These are phyloP conservation scores for Galeopsis tetrahit DNA, from an alignment of 257 asterid genomes.

Conservation along the genomic window DNA sequence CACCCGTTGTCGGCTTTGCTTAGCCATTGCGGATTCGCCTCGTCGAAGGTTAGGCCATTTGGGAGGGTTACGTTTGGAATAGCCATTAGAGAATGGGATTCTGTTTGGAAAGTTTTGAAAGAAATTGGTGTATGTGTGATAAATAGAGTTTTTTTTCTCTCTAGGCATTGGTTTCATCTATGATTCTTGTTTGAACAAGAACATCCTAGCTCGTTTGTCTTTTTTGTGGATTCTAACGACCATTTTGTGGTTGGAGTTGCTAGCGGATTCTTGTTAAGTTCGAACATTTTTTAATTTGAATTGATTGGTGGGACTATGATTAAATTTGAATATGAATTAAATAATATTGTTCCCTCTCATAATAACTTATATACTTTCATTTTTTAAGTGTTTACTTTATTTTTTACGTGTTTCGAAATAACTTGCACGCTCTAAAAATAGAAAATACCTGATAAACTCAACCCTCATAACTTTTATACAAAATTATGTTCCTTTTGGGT, in stretches of 20 bases:
- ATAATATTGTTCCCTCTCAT: too few relatives aligned
- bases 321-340: too few relatives aligned
- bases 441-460: too few relatives aligned
- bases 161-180: constrained; percentile 40
- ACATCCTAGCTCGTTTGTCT: neutral
- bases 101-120: constrained; percentile 5
- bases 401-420: too few relatives aligned
- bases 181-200: constrained; percentile 33
- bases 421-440: too few relatives aligned
- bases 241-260: neutral
- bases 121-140: constrained; percentile 6
- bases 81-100: neutral
- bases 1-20: constrained; percentile 69
- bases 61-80: constrained; percentile 34
- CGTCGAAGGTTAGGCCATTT: constrained; percentile 31
- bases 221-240: neutral
- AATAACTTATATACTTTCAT: too few relatives aligned
- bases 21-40: constrained; percentile 51
- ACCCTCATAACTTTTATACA: too few relatives aligned
- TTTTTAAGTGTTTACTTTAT: too few relatives aligned
- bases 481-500: too few relatives aligned
- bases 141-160: neutral
- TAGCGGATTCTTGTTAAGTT: constrained; percentile 28
- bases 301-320: neutral
- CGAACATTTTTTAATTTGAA: constrained; percentile 13